phyloP scores from a whole-genome alignment of 2,329 filamentous ascomycete species.

The Penicillium sclerotigenum region DNA sequence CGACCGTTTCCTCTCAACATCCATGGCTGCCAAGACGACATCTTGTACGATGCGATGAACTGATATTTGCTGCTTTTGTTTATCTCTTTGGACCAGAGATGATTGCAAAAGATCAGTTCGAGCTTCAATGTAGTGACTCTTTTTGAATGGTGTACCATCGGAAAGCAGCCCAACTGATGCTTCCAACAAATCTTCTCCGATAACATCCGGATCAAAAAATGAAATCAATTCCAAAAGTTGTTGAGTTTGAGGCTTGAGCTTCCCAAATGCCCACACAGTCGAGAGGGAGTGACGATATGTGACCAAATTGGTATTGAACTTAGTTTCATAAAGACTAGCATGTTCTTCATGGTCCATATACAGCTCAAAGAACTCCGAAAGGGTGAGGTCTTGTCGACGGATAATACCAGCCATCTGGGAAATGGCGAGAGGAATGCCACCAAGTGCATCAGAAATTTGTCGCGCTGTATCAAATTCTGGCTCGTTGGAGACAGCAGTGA shows the following conservation, averaged over 20 bases:
- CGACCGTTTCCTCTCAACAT: slow-evolving; percentile 12
- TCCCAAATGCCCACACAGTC: background rate
- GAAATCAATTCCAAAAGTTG: background rate
- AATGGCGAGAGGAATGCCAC: background rate
- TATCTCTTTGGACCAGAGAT: slow-evolving; percentile 26
- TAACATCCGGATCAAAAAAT: background rate
- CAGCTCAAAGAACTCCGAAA: background rate
- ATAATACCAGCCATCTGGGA: background rate
- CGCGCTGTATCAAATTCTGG: background rate
- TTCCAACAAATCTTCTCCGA: slow-evolving; percentile 1
- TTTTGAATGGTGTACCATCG: slow-evolving; percentile 8
- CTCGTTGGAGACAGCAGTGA: background rate
- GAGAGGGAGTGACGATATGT: background rate
- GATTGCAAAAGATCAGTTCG: slow-evolving; percentile 23
- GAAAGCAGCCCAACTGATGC: background rate
- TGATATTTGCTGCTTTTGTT: slow-evolving; percentile 17
- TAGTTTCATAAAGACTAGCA: background rate
- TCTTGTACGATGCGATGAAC: slow-evolving; percentile 31
- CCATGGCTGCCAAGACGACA: slow-evolving; percentile 21
- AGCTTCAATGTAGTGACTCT: slow-evolving; percentile 17
- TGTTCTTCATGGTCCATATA: background rate
- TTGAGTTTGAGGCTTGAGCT: background rate
- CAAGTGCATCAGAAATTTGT: background rate
- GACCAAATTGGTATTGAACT: background rate
- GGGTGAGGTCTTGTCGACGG: background rate